A percentile compares a stretch with the other conserved stretches of the same genome.
phyloP scores from a whole-genome alignment of 2,329 filamentous ascomycete species.

The Dactylonectria macrodidyma region DNA sequence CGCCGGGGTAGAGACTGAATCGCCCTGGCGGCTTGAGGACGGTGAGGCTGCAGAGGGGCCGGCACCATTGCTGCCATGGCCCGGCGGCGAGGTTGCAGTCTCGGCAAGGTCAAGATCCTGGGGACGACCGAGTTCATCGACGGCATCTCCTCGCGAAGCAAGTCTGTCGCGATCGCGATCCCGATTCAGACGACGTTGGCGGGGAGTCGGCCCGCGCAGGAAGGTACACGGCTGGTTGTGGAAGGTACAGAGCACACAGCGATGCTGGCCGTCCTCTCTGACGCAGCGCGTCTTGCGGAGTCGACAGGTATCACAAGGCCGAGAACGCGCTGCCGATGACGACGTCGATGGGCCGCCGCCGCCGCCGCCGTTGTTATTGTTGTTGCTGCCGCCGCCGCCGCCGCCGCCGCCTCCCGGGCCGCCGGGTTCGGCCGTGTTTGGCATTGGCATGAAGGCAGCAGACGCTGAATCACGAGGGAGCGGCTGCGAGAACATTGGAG shows the following conservation, averaged over 20 bases:
- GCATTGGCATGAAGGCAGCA: constrained; percentile 33
- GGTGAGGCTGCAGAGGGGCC: constrained; percentile 38
- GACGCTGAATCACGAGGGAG: constrained; percentile 39
- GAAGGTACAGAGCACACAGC: constrained; percentile 76
- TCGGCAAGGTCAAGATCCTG: constrained; percentile 25
- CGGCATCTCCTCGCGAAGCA: constrained; percentile 38
- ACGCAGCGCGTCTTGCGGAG: constrained; percentile 77
- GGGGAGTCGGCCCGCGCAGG: constrained; percentile 58
- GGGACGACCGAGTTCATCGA: constrained; percentile 26
- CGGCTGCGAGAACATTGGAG: constrained; percentile 43
- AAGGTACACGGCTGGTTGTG: constrained; percentile 79
- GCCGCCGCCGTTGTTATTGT: not conserved
- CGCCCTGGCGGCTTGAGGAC: constrained; percentile 43
- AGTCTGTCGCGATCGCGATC: constrained; percentile 40
- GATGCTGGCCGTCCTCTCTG: constrained; percentile 70
- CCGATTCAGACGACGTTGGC: constrained; percentile 47
- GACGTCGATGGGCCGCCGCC: constrained; percentile 23
- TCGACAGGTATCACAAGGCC: constrained; percentile 76
- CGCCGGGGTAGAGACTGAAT: constrained; percentile 42
- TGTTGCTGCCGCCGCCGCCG: constrained; percentile 2
- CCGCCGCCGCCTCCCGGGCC: constrained; percentile 28
- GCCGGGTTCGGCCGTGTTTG: constrained; percentile 35
- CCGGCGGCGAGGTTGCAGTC: constrained; percentile 36
- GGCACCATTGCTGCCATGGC: constrained; percentile 11
- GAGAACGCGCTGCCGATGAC: constrained; percentile 43